Percentiles rank a stretch among this genome's conserved stretches.
These are phyloP conservation scores for Elaeis oleifera DNA, from an alignment of 202 grass and related monocot species.

Conservation along the genomic window DNA sequence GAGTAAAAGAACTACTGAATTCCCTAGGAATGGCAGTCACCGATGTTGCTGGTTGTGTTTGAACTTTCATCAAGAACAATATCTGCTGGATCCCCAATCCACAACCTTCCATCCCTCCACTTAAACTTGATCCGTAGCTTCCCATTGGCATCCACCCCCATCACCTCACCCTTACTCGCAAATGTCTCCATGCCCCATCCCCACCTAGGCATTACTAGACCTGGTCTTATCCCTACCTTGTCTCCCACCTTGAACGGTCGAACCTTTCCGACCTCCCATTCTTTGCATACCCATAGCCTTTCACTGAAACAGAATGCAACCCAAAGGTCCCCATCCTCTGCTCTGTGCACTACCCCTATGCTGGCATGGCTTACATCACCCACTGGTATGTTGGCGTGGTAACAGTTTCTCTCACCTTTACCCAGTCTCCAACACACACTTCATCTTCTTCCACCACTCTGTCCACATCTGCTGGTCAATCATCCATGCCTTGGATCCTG, in stretches of 20 bases:
- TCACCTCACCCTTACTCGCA: constrained; percentile 75
- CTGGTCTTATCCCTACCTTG: constrained; percentile 59
- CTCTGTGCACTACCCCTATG: constrained; percentile 79
- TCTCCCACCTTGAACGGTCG: constrained; percentile 69
- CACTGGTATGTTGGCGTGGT: constrained; percentile 80
- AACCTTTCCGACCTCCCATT: constrained; percentile 80
- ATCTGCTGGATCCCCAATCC: constrained; percentile 95
- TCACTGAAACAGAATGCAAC: constrained; percentile 98
- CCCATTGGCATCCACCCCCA: constrained; percentile 89
- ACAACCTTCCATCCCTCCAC: constrained; percentile 78
- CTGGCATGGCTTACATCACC: constrained; percentile 79
- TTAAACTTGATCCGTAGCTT: constrained; percentile 92
- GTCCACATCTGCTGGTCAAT: constrained; percentile 90
- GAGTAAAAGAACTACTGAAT: constrained; percentile 17
- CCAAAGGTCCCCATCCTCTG: constrained; percentile 80
- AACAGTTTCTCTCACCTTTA: constrained; percentile 77
- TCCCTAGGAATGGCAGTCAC: constrained; percentile 46
- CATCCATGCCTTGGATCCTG: constrained; percentile 87
- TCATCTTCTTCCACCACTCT: constrained; percentile 84
- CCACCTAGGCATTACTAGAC: constrained; percentile 79
- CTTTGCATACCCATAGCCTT: constrained; percentile 94
- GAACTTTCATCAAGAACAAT: constrained; percentile 68
- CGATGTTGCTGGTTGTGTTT: constrained; percentile 28
- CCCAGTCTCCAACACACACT: constrained; percentile 76
- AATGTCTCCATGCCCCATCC: constrained; percentile 93